Evolutionary conservation across 2,329 filamentous ascomycete genomes (phyloP).

Genomic region (Aspergillus terreus): DNA sequence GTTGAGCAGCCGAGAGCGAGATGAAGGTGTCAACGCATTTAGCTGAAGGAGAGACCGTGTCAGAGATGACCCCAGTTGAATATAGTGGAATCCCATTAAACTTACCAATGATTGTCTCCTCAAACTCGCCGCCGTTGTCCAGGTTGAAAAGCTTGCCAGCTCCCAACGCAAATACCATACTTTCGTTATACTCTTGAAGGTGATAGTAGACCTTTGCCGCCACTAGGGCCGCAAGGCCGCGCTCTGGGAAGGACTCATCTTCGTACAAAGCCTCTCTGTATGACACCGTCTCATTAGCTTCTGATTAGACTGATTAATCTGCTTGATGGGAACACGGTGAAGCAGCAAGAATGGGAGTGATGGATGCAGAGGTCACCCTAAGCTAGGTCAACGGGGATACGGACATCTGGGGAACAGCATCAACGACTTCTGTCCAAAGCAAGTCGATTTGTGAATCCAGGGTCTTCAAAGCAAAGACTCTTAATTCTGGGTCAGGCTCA

Average conservation of each 20-base stretch:
- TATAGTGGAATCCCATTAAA: constrained; percentile 6
- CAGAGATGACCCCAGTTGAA: constrained; percentile 6
- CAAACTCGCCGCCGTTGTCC: constrained; percentile 86
- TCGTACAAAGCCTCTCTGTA: constrained; percentile 92
- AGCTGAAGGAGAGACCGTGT: constrained; percentile 41
- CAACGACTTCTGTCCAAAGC: constrained; percentile 95
- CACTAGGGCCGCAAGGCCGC: constrained; percentile 88
- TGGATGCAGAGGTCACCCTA: not conserved
- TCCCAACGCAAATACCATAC: constrained; percentile 95
- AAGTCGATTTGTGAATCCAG: constrained; percentile 96
- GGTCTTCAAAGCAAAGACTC: constrained; percentile 89
- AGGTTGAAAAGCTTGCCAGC: constrained; percentile 94
- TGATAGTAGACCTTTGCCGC: constrained; percentile 99
- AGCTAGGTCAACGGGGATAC: constrained; percentile 25
- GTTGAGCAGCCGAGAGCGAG: constrained; percentile 63
- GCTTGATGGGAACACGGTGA: not conserved
- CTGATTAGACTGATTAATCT: not conserved
- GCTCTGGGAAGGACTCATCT: constrained; percentile 90
- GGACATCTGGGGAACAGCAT: constrained; percentile 89
- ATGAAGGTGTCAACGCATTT: constrained; percentile 99
- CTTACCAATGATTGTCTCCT: constrained; percentile 91
- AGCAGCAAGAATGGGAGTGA: not conserved
- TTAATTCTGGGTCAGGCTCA: constrained; percentile 90
- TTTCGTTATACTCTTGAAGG: constrained; percentile 97
- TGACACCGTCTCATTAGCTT: constrained; percentile 11